Evolutionary conservation across 495 filamentous ascomycete species (phyloP).

Genomic region (Wilcoxina mikolae): DNA sequence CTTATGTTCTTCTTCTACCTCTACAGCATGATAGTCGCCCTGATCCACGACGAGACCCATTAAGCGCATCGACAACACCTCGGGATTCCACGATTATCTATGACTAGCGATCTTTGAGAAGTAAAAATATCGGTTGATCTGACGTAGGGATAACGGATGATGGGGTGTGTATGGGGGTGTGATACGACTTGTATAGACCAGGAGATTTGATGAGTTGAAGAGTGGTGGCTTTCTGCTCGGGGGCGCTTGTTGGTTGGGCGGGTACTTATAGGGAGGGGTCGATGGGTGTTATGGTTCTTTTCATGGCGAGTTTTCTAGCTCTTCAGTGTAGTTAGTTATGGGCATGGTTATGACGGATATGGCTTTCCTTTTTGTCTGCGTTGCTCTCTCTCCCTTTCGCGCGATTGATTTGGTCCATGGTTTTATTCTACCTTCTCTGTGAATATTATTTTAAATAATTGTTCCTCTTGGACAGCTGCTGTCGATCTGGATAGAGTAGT

Average conservation of each 20-base stretch:
- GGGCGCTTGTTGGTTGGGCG: not conserved
- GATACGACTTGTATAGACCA: not conserved
- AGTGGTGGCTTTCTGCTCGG: not conserved
- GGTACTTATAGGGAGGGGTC: not conserved
- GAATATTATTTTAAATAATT: no score
- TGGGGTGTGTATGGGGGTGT: not conserved
- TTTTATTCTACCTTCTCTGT: not conserved
- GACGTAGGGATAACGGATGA: not conserved
- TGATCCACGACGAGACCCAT: constrained; percentile 88
- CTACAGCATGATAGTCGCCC: constrained; percentile 97
- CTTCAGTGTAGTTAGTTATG: not conserved
- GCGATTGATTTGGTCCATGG: not conserved
- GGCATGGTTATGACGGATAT: not conserved
- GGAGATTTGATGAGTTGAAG: no score
- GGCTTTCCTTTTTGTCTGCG: not conserved
- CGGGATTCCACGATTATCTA: not conserved
- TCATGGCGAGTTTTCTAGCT: not conserved
- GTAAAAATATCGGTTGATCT: not conserved
- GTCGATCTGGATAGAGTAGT: no score
- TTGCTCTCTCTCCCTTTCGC: not conserved
- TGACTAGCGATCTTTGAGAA: not conserved
- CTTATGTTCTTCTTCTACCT: constrained; percentile 99
- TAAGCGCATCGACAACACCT: constrained; percentile 32
- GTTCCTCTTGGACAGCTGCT: no score
- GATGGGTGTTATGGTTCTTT: not conserved